Evolutionary conservation across 1,284 basidiomycete species (phyloP).

Genomic region (Sporisorium scitamineum): DNA sequence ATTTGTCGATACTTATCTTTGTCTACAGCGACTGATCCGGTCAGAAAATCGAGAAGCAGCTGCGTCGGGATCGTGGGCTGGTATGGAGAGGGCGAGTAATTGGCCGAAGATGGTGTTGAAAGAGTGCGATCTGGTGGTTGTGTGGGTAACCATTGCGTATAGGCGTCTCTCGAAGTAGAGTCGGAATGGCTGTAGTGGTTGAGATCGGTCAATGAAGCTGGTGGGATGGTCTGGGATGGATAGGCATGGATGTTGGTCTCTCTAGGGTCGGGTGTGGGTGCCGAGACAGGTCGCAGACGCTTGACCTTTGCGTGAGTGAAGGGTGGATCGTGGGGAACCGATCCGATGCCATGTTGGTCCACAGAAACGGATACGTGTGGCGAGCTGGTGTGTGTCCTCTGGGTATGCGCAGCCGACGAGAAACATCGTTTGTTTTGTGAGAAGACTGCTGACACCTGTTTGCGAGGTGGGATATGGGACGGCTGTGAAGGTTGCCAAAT

Average conservation of each 20-base stretch:
- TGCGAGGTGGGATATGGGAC: neutral
- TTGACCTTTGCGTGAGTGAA: slow-evolving; percentile 23
- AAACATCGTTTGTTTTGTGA: slow-evolving; percentile 7
- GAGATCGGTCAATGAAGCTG: neutral
- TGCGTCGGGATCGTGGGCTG: slow-evolving; percentile 1
- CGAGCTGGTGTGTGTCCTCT: neutral
- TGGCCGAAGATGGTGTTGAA: neutral
- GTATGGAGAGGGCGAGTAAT: neutral
- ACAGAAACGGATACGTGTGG: slow-evolving; percentile 7
- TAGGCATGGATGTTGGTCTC: neutral
- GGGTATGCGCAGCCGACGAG: neutral
- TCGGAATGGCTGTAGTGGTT: neutral
- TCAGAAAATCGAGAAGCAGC: slow-evolving; percentile 31
- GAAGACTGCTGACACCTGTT: neutral
- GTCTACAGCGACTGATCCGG: slow-evolving; percentile 6
- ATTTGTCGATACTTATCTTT: slow-evolving; percentile 5
- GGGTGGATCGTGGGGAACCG: slow-evolving; percentile 21
- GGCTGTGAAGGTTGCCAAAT: slow-evolving; percentile 20
- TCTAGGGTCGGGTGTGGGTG: neutral
- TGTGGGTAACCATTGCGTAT: neutral
- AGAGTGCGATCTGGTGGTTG: slow-evolving; percentile 9
- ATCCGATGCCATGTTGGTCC: slow-evolving; percentile 26
- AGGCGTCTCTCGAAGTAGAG: no score
- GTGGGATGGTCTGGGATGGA: neutral
- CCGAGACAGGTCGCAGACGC: slow-evolving; percentile 22